Evolutionary conservation across 805 yeast species (phyloP), one percentile per base, ranked within the genome.

Genomic region (Myxozyma udenii): DNA sequence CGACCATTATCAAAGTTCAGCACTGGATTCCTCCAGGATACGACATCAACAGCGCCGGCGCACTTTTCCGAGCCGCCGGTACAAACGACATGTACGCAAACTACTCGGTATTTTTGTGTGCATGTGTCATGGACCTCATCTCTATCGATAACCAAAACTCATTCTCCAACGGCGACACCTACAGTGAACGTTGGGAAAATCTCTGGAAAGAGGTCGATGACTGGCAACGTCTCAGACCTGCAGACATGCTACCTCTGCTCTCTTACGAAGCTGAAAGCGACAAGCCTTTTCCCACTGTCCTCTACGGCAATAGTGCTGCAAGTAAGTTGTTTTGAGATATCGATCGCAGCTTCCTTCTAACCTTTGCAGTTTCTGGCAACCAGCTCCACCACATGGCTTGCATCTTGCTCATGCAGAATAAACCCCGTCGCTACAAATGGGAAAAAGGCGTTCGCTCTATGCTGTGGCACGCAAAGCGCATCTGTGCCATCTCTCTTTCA

Each of bases 381-480:
- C 74, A 71, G 48, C 43, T 72, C 39, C 71, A 64, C 50, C 76
- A 72, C 46, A 70, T 67, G 71, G 67, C 71, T 2, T 63, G 68
- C 41, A 73, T 73, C 9, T 42, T 73, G 18, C 51, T 73, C 60
- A 63, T 68, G 51, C 74, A 71, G 42, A 70, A 71, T 46, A 73
- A 71, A 51, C 76, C 76, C 21, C 62, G 75, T 36, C 52, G 61
- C 2, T 64, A 57, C 54, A 71, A 70, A 53, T 56, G 70, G 1
- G 53, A 56, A 5, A 55, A 35, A 51, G 25, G 40, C 11, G 32
- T 53, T 44, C 59, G 60, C 45, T 68, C 74, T 1, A 65, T 67
- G 40, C 66, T 71, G 14, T 69, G 73, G 73, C 74, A 71, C 53
- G 74, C 74, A 3, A 71, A 71, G 48, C 74, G 69, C 49, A 70